Evolutionary conservation across 306 rosid genomes (phyloP).

Genomic region (Elaeagnus macrophylla): DNA sequence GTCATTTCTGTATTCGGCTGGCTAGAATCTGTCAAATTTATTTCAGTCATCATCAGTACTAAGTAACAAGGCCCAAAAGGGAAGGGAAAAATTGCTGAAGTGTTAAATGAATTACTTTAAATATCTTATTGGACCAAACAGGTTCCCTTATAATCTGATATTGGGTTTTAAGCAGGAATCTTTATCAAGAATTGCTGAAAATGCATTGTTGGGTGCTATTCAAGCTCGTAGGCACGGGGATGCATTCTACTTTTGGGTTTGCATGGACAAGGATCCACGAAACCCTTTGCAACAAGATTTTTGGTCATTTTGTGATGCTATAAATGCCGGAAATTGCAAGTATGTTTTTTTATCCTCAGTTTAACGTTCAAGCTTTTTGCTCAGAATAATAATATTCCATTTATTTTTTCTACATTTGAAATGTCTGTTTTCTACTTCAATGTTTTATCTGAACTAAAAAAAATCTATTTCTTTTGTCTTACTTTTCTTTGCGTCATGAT

Average conservation of each 20-base stretch:
- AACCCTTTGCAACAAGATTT: conserved; percentile 64
- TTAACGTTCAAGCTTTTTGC: too few species aligned
- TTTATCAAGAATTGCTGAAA: conserved; percentile 65
- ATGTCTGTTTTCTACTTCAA: not conserved
- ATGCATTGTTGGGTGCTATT: conserved; percentile 58
- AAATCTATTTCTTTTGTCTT: not conserved
- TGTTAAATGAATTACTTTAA: conserved; percentile 7
- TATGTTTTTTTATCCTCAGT: conserved; percentile 23
- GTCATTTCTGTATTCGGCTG: too few species aligned
- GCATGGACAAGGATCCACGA: conserved; percentile 66
- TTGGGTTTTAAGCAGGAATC: conserved; percentile 56
- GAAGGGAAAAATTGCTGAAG: not conserved
- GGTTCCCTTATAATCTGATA: conserved; percentile 17
- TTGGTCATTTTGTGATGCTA: conserved; percentile 87
- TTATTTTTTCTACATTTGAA: not conserved
- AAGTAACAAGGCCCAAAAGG: not conserved
- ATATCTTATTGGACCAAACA: not conserved
- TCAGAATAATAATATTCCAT: not conserved
- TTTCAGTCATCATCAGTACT: too few species aligned
- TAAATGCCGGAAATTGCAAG: conserved; percentile 98
- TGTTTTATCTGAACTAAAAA: not conserved
- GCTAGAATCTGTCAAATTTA: too few species aligned
- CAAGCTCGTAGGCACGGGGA: conserved; percentile 67
- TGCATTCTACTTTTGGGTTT: conserved; percentile 88
- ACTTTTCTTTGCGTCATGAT: conserved; percentile 15